Evolutionary conservation across 1,284 basidiomycete species (phyloP), one percentile per base, ranked within the genome.

Genomic region (Ganoderma meredithae): DNA sequence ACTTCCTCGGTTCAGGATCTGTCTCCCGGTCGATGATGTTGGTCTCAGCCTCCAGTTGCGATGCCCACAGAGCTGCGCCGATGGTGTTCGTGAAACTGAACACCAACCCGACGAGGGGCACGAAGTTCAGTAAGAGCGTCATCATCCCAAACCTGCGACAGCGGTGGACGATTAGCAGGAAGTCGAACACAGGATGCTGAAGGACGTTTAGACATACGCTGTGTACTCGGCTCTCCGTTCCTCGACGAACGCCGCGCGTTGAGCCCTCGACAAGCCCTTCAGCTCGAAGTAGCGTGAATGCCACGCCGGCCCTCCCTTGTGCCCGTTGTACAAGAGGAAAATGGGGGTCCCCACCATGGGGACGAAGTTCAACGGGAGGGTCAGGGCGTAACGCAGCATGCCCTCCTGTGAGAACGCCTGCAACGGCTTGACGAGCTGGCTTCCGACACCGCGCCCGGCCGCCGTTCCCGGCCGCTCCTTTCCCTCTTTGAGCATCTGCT

Each of bases 41-140:
- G 19, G 73, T 71, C 49, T 73, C 69, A 9, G 82, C 84, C 77
- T 91, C 89, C 10, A 90, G 69, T 65, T 90, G 85, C 15, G 86
- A 85, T 0, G 90, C 91, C 90, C 90, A 93, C 64, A 94, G 79
- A 2, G 91, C 91, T 0, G 91, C 91, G 31, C 91, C 92, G 36
- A 91, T 87, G 0, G 86, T 85, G 33, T 83, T 84, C 0, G 87
- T 87, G 73, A 88, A 86, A 43, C 78, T 81, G 76, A 88, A 86
- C 39, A 87, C 69, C 60, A 88, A 81, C 7, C 85, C 85, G 22
- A 86, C 82, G 55, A 91, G 76, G 2, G 92, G 92, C 41, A 93
- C 79, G 60, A 93, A 82, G 73, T 87, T 88, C 72, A 93, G 81
- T 1, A 85, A 80, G 63, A 90, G 81, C 0, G 90, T 85, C 27